phyloP scores from a whole-genome alignment of 495 filamentous ascomycete species.

The Aspergillus nidulans region DNA sequence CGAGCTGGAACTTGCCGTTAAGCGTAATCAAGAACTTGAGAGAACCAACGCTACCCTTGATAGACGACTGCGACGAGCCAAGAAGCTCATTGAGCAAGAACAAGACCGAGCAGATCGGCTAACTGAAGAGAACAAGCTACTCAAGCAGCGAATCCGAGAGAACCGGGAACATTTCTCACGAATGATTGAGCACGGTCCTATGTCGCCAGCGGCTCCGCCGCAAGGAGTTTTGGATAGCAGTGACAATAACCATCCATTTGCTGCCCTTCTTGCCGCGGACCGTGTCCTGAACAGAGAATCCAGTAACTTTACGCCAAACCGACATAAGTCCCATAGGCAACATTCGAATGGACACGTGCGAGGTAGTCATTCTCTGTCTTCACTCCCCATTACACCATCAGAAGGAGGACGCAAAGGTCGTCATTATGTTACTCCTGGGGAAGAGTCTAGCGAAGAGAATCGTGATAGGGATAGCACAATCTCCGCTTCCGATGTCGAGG shows the following conservation, averaged over 20 bases:
- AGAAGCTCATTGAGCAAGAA: constrained; percentile 71
- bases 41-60: constrained; percentile 60
- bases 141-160: constrained; percentile 79
- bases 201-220: constrained; percentile 23
- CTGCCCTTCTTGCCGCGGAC: constrained; percentile 67
- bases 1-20: constrained; percentile 41
- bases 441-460: constrained; percentile 45
- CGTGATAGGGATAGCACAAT: constrained; percentile 85
- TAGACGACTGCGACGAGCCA: constrained; percentile 64
- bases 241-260: constrained; percentile 57
- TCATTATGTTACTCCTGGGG: constrained; percentile 55
- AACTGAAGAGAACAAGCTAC: constrained; percentile 64
- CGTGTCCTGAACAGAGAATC: constrained; percentile 71
- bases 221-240: constrained; percentile 24
- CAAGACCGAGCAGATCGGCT: constrained; percentile 43
- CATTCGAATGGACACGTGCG: constrained; percentile 56
- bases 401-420: constrained; percentile 41
- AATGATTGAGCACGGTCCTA: constrained; percentile 53
- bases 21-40: constrained; percentile 56
- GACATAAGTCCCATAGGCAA: constrained; percentile 40
- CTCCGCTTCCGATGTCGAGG: constrained; percentile 72
- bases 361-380: constrained; percentile 71
- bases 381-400: constrained; percentile 71
- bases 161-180: constrained; percentile 79
- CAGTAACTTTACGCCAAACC: constrained; percentile 59